These are phyloP conservation scores for Xanthoconium stramineum DNA, from an alignment of 768 basidiomycete species.

Conservation along the genomic window DNA sequence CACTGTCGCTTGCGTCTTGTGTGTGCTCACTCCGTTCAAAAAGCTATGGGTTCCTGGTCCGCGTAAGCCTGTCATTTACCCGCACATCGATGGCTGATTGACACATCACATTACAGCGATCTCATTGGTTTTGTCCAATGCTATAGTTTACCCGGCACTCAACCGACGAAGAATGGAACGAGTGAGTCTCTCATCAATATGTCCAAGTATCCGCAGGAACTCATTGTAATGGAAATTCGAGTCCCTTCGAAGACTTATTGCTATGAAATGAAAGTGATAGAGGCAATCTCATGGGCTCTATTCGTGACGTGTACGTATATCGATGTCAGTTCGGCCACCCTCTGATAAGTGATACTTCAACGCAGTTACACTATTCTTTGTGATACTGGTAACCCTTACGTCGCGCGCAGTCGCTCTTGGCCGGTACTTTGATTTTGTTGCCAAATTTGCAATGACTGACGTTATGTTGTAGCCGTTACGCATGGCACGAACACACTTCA, in stretches of 20 bases:
- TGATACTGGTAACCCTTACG: slow-evolving; percentile 56
- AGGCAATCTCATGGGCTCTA: slow-evolving; percentile 75
- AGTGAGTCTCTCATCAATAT: slow-evolving; percentile 39
- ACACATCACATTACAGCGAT: slow-evolving; percentile 44
- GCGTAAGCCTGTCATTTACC: slow-evolving; percentile 41
- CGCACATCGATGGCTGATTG: background rate
- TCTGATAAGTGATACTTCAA: background rate
- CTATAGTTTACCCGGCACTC: slow-evolving; percentile 43
- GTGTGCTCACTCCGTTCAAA: slow-evolving; percentile 10
- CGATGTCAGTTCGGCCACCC: background rate
- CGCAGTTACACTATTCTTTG: slow-evolving; percentile 46
- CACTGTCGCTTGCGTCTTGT: background rate
- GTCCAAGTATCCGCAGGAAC: background rate
- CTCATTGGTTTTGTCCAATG: slow-evolving; percentile 66
- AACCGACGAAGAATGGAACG: slow-evolving; percentile 49
- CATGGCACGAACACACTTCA: slow-evolving; percentile 36
- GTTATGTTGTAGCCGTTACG: slow-evolving; percentile 19
- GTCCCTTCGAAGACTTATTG: slow-evolving; percentile 59
- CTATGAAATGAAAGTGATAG: slow-evolving; percentile 76
- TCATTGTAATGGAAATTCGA: slow-evolving; percentile 26
- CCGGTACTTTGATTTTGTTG: slow-evolving; percentile 18
- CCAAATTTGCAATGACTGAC: background rate
- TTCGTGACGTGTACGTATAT: slow-evolving; percentile 49
- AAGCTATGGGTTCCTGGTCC: slow-evolving; percentile 76
- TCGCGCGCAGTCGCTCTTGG: slow-evolving; percentile 33